Base-by-base conservation (phyloP, 163 green algal genomes). In the Chlorella variabilis region DNA sequence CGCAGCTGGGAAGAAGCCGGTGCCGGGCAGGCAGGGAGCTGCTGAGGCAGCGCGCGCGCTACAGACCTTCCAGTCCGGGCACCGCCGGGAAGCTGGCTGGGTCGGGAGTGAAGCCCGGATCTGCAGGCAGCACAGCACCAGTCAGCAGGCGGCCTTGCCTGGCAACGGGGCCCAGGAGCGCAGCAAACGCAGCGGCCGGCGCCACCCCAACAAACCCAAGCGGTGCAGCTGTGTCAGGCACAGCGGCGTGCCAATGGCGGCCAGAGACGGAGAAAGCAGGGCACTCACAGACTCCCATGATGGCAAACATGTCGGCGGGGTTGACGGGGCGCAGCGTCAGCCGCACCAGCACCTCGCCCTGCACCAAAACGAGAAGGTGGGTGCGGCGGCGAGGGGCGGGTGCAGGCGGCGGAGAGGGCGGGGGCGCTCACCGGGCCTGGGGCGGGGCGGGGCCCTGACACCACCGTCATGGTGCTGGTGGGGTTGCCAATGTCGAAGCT, bases 201-300 rank as follows among this genome's bases (percentile, higher is more conserved):
- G n/a, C n/a, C n/a, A n/a, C n/a, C n/a, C n/a, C n/a, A n/a, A n/a
- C n/a, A n/a, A n/a, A n/a, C n/a, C n/a, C n/a, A n/a, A n/a, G n/a
- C n/a, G n/a, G n/a, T n/a, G n/a, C n/a, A n/a, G n/a, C n/a, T n/a
- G n/a, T n/a, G n/a, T n/a, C n/a, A n/a, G n/a, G n/a, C n/a, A n/a
- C n/a, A n/a, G n/a, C n/a, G n/a, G n/a, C n/a, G n/a, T n/a, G n/a
- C n/a, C n/a, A n/a, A n/a, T n/a, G n/a, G n/a, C n/a, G n/a, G n/a
- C n/a, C n/a, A n/a, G n/a, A n/a, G n/a, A n/a, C n/a, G n/a, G n/a
- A n/a, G n/a, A n/a, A n/a, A n/a, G n/a, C n/a, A n/a, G n/a, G n/a
- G n/a, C n/a, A n/a, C n/a, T n/a, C n/a, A n/a, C n/a, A 87, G 1
- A 87, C 83, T 9, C 75, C 75, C 76, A 82, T 81, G 51, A 87